These are phyloP conservation scores for Biscutella laevigata DNA, from an alignment of 441 rosid genomes.

Conservation along the genomic window DNA sequence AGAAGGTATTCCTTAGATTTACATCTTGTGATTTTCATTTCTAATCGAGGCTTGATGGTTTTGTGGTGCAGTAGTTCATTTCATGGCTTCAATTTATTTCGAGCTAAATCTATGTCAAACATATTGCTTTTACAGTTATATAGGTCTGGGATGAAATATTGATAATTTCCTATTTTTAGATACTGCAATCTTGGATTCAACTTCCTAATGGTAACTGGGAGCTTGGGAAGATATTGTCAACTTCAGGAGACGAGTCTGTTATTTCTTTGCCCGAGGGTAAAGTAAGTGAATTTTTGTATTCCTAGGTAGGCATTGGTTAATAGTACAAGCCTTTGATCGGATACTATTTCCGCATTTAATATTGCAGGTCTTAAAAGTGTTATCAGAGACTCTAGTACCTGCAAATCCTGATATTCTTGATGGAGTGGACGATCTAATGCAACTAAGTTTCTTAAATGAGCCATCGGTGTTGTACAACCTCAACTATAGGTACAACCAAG, in stretches of 20 bases:
- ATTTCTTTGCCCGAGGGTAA: conserved; percentile 68
- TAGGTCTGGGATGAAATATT: not conserved
- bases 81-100: not conserved
- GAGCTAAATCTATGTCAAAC: too few species aligned
- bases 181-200: conserved; percentile 82
- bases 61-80: not conserved
- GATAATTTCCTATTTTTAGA: conserved; percentile 42
- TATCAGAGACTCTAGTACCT: conserved; percentile 66
- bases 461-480: conserved; percentile 91
- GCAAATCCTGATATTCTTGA: conserved; percentile 99
- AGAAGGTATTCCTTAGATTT: conserved; percentile 50
- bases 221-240: conserved; percentile 63
- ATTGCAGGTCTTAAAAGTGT: conserved; percentile 57
- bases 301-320: conserved; percentile 3
- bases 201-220: conserved; percentile 84
- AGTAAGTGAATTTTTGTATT: conserved; percentile 38
- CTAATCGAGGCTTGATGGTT: not conserved
- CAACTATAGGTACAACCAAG: conserved; percentile 74
- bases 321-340: conserved; percentile 16
- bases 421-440: conserved; percentile 98
- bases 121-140: not conserved
- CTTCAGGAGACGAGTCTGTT: conserved; percentile 58
- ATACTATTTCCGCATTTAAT: conserved; percentile 7
- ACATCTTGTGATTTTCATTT: not conserved
- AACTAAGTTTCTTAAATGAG: conserved; percentile 94